phyloP scores from a whole-genome alignment of 2,329 filamentous ascomycete species.

The Talaromyces sp. region DNA sequence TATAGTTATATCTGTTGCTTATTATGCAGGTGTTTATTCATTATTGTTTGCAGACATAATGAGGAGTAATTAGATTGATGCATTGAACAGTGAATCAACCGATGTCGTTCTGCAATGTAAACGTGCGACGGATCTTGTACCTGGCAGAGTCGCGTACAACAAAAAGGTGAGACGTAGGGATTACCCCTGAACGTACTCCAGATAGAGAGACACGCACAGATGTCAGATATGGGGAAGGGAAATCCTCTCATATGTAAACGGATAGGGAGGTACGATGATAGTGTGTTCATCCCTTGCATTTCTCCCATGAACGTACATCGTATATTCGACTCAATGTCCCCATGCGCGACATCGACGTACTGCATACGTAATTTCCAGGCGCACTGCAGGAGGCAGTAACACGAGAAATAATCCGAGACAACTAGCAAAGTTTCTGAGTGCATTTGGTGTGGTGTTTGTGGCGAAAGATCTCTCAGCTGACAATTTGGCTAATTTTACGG shows the following conservation, averaged over 20 bases:
- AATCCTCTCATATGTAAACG: background rate
- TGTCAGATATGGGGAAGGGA: background rate
- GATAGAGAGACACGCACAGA: background rate
- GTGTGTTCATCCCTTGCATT: slow-evolving; percentile 2
- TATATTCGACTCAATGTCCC: background rate
- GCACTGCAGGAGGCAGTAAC: background rate
- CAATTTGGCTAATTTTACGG: background rate
- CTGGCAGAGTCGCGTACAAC: background rate
- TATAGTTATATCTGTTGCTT: background rate
- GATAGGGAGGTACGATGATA: background rate
- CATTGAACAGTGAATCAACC: background rate
- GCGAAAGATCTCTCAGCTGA: background rate
- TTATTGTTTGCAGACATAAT: background rate
- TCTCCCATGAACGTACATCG: background rate
- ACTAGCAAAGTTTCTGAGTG: background rate
- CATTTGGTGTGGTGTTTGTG: background rate
- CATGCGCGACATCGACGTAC: background rate
- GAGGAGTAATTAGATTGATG: background rate
- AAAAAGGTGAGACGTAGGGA: background rate
- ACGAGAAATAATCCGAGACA: background rate
- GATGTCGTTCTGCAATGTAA: background rate
- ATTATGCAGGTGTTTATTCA: background rate
- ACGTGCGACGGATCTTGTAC: background rate
- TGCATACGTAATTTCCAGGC: background rate
- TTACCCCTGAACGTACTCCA: background rate